Evolutionary conservation across 2,329 filamentous ascomycete genomes (phyloP).

Genomic region (Fusarium protoensiforme): DNA sequence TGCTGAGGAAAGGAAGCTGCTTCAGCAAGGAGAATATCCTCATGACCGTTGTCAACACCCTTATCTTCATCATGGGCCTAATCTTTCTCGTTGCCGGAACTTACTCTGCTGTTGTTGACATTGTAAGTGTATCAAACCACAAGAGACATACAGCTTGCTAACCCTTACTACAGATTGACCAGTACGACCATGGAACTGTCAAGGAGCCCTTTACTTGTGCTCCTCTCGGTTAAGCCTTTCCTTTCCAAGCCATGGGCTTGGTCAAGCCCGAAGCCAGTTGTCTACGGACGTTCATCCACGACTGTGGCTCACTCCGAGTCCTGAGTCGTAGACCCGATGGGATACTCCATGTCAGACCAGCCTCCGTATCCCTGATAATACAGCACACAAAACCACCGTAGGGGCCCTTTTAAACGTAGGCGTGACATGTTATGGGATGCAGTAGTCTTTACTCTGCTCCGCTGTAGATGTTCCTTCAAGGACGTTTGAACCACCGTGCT

Average conservation of each 20-base stretch:
- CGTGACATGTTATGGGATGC: slow-evolving; percentile 18
- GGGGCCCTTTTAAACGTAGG: slow-evolving; percentile 38
- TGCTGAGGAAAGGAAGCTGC: slow-evolving; percentile 42
- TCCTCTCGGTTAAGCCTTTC: slow-evolving; percentile 14
- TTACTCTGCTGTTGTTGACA: slow-evolving; percentile 25
- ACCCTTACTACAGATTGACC: slow-evolving; percentile 15
- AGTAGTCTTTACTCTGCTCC: neutral
- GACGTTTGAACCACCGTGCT: neutral
- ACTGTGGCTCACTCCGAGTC: neutral
- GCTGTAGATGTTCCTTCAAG: neutral
- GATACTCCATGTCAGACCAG: slow-evolving; percentile 32
- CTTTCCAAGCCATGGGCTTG: neutral
- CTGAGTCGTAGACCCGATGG: slow-evolving; percentile 5
- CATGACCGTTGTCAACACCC: slow-evolving; percentile 17
- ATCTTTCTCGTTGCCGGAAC: slow-evolving; percentile 31
- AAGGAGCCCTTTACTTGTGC: slow-evolving; percentile 24
- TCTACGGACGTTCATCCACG: neutral
- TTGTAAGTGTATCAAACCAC: neutral
- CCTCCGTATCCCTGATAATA: slow-evolving; percentile 33
- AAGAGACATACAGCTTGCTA: neutral
- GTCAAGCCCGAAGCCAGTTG: neutral
- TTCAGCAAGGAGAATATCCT: slow-evolving; percentile 29
- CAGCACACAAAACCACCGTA: slow-evolving; percentile 35
- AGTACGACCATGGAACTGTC: slow-evolving; percentile 30
- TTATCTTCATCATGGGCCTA: slow-evolving; percentile 32